These are phyloP conservation scores for Alternaria alternata DNA, from an alignment of 2,329 filamentous ascomycete genomes.

Conservation along the genomic window DNA sequence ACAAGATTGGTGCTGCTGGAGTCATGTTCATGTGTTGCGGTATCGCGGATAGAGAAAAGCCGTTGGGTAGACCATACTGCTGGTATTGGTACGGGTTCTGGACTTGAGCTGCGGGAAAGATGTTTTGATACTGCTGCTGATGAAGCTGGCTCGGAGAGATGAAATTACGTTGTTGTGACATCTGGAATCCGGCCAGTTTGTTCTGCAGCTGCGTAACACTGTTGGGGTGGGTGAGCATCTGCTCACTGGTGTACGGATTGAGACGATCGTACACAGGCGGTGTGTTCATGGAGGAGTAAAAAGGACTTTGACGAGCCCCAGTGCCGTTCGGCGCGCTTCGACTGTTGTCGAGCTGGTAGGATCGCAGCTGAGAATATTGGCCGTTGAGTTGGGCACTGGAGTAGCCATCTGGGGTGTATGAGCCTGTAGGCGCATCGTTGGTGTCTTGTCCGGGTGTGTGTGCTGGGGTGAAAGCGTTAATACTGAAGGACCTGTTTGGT, in stretches of 20 bases:
- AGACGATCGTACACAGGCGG: conserved; percentile 55
- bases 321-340: conserved; percentile 56
- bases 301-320: conserved; percentile 55
- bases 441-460: conserved; percentile 36
- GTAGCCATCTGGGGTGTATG: conserved; percentile 49
- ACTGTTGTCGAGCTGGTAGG: conserved; percentile 52
- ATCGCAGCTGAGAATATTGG: conserved; percentile 49
- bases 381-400: conserved; percentile 41
- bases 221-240: conserved; percentile 54
- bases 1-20: conserved; percentile 47
- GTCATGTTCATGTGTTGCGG: conserved; percentile 47
- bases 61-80: conserved; percentile 48
- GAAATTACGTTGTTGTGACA: conserved; percentile 51
- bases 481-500: conserved; percentile 44
- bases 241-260: conserved; percentile 53
- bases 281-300: conserved; percentile 57
- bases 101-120: conserved; percentile 49
- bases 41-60: conserved; percentile 45
- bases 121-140: conserved; percentile 42
- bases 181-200: conserved; percentile 59
- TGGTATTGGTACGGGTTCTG: conserved; percentile 47
- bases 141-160: conserved; percentile 44
- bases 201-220: conserved; percentile 58
- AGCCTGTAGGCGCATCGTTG: conserved; percentile 33
- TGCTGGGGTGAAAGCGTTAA: conserved; percentile 33